Evolutionary conservation across 805 yeast genomes (phyloP).

Genomic region (Metschnikowia koreensis): DNA sequence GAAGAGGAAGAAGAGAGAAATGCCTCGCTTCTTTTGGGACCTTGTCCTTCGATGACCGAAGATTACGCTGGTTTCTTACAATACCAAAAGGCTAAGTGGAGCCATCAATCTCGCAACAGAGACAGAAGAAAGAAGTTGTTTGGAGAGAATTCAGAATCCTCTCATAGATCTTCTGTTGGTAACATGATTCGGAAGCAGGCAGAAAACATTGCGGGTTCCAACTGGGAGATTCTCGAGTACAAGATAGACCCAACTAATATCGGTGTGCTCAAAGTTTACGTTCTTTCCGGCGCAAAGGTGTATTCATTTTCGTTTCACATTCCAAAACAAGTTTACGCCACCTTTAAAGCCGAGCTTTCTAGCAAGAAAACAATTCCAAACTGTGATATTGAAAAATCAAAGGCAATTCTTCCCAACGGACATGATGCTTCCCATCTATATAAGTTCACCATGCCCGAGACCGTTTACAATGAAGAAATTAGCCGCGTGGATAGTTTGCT

Average conservation of each 20-base stretch:
- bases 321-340: slow-evolving; percentile 71
- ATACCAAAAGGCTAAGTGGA: slow-evolving; percentile 89
- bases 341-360: slow-evolving; percentile 50
- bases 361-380: slow-evolving; percentile 43
- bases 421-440: slow-evolving; percentile 52
- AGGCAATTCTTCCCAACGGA: slow-evolving; percentile 70
- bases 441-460: slow-evolving; percentile 68
- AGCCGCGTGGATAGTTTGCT: slow-evolving; percentile 60
- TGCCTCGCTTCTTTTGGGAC: slow-evolving; percentile 46
- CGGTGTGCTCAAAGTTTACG: slow-evolving; percentile 78
- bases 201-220: slow-evolving; percentile 68
- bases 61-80: slow-evolving; percentile 68
- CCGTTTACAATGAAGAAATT: slow-evolving; percentile 53
- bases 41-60: slow-evolving; percentile 63
- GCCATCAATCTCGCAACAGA: slow-evolving; percentile 66
- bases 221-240: slow-evolving; percentile 86
- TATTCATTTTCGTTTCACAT: slow-evolving; percentile 72
- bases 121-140: slow-evolving; percentile 72
- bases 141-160: slow-evolving; percentile 58
- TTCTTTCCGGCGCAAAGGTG: slow-evolving; percentile 64
- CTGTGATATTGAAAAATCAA: slow-evolving; percentile 57
- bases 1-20: slow-evolving; percentile 47
- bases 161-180: slow-evolving; percentile 61
- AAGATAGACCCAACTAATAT: slow-evolving; percentile 51
- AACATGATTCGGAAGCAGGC: slow-evolving; percentile 74